Percentiles rank a stretch among this genome's conserved stretches.
Evolutionary conservation across 352 stramenopile genomes (phyloP).

Genomic region (Globisporangium spinosum): DNA sequence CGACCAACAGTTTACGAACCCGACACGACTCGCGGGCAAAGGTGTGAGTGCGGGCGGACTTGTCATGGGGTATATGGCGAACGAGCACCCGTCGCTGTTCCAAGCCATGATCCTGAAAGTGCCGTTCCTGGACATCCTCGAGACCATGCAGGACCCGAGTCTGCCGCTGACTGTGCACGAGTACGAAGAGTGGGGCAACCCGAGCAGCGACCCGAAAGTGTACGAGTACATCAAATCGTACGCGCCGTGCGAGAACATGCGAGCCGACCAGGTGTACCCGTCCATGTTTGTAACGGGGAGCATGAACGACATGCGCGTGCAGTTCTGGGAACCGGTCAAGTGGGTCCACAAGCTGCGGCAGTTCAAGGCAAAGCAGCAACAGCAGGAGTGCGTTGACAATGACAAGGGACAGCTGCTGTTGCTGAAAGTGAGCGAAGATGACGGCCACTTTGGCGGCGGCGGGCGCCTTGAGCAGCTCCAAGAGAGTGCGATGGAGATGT

Average conservation of each 20-base stretch:
- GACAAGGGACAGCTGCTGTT: slow-evolving; percentile 37
- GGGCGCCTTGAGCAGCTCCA: slow-evolving; percentile 76
- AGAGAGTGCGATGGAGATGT: slow-evolving; percentile 75
- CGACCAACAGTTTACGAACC: slow-evolving; percentile 55
- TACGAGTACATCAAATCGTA: slow-evolving; percentile 81
- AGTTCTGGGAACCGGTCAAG: slow-evolving; percentile 87
- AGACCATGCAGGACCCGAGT: slow-evolving; percentile 82
- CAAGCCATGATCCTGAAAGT: slow-evolving; percentile 82
- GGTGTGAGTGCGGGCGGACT: slow-evolving; percentile 84
- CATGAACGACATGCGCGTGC: slow-evolving; percentile 79
- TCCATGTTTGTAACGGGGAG: slow-evolving; percentile 83
- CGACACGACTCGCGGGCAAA: slow-evolving; percentile 62
- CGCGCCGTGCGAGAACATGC: slow-evolving; percentile 73
- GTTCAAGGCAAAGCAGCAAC: slow-evolving; percentile 26
- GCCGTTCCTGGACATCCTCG: slow-evolving; percentile 87
- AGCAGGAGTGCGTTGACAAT: slow-evolving; percentile 5
- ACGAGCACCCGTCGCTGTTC: slow-evolving; percentile 71
- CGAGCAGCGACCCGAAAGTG: slow-evolving; percentile 29
- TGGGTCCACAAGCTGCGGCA: slow-evolving; percentile 75
- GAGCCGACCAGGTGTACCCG: slow-evolving; percentile 39
- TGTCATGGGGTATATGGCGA: slow-evolving; percentile 86
- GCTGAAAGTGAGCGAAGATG: slow-evolving; percentile 74
- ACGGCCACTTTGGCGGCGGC: slow-evolving; percentile 78
- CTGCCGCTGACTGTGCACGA: slow-evolving; percentile 89
- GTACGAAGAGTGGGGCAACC: slow-evolving; percentile 91